Percentiles rank a stretch among this genome's conserved stretches.
phyloP scores from a whole-genome alignment of 2,329 filamentous ascomycete species.

The Stemphylium vesicarium region DNA sequence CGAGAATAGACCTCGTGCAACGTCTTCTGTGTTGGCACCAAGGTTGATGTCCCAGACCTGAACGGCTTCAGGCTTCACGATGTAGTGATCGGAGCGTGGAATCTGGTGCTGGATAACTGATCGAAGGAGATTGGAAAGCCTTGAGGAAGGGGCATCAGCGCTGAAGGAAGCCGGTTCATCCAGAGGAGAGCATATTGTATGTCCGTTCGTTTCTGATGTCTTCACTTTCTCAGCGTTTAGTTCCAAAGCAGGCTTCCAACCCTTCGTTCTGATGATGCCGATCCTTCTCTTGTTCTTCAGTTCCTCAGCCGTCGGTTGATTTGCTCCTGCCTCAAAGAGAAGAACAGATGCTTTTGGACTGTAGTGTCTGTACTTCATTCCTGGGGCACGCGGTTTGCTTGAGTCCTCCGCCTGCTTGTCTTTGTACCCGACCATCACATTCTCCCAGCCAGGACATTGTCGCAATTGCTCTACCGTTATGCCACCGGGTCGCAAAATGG shows the following conservation, averaged over 20 bases:
- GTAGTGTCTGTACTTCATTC: slow-evolving; percentile 99
- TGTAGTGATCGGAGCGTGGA: slow-evolving; percentile 35
- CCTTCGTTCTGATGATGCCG: slow-evolving; percentile 50
- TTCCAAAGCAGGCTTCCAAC: slow-evolving; percentile 32
- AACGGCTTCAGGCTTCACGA: slow-evolving; percentile 9
- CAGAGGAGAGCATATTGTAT: slow-evolving; percentile 18
- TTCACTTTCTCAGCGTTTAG: slow-evolving; percentile 10
- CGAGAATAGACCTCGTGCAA: slow-evolving; percentile 88
- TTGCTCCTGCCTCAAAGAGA: slow-evolving; percentile 71
- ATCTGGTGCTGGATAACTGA: slow-evolving; percentile 45
- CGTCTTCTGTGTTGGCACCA: slow-evolving; percentile 71
- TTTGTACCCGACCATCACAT: slow-evolving; percentile 77
- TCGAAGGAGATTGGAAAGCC: slow-evolving; percentile 41
- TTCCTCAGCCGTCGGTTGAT: slow-evolving; percentile 35
- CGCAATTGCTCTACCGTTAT: slow-evolving; percentile 81
- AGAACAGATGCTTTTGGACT: slow-evolving; percentile 87
- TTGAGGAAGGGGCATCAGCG: slow-evolving; percentile 1
- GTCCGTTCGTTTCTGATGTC: slow-evolving; percentile 2
- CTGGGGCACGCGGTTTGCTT: slow-evolving; percentile 77
- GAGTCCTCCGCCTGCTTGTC: slow-evolving; percentile 69
- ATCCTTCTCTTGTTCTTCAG: slow-evolving; percentile 40
- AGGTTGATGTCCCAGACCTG: slow-evolving; percentile 72
- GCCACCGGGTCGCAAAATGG: slow-evolving; percentile 84
- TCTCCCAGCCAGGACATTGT: slow-evolving; percentile 78
- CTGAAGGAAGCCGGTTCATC: background rate